Conservation (phyloP, 2,329 filamentous ascomycete genomes). For the Claviceps quebecensis region DNA sequence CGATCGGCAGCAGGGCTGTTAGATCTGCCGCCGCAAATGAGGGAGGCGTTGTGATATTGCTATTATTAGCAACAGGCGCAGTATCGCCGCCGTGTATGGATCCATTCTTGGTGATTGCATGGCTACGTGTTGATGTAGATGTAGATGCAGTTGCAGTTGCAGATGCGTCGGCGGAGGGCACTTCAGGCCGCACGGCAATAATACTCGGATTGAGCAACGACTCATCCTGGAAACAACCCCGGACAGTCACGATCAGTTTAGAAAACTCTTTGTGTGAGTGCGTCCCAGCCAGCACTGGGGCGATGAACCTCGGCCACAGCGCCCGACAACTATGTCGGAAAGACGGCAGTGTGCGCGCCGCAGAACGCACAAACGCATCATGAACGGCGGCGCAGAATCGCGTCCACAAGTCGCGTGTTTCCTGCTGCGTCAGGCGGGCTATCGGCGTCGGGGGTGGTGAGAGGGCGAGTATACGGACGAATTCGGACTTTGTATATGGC, state of each 20-base stretch:
- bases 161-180: neutral
- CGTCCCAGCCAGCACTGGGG: slow-evolving; percentile 61
- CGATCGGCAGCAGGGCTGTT: slow-evolving; percentile 50
- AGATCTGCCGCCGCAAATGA: slow-evolving; percentile 26
- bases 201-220: slow-evolving; percentile 53
- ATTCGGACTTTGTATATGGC: slow-evolving; percentile 68
- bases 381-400: slow-evolving; percentile 75
- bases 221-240: slow-evolving; percentile 60
- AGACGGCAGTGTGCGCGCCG: slow-evolving; percentile 62
- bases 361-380: slow-evolving; percentile 71
- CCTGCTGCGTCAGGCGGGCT: slow-evolving; percentile 35
- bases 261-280: slow-evolving; percentile 70
- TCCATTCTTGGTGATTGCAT: neutral
- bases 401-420: slow-evolving; percentile 58
- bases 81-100: neutral
- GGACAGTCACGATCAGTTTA: slow-evolving; percentile 59
- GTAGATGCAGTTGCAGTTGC: neutral
- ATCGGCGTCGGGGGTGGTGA: slow-evolving; percentile 26
- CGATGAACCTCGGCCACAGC: slow-evolving; percentile 76
- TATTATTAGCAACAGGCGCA: neutral
- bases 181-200: slow-evolving; percentile 19
- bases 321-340: slow-evolving; percentile 57
- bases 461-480: slow-evolving; percentile 60
- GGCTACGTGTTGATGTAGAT: neutral
- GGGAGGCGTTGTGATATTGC: neutral